These are phyloP conservation scores for Penicillium sp. DNA, from an alignment of 2,329 filamentous ascomycete species.

Conservation along the genomic window DNA sequence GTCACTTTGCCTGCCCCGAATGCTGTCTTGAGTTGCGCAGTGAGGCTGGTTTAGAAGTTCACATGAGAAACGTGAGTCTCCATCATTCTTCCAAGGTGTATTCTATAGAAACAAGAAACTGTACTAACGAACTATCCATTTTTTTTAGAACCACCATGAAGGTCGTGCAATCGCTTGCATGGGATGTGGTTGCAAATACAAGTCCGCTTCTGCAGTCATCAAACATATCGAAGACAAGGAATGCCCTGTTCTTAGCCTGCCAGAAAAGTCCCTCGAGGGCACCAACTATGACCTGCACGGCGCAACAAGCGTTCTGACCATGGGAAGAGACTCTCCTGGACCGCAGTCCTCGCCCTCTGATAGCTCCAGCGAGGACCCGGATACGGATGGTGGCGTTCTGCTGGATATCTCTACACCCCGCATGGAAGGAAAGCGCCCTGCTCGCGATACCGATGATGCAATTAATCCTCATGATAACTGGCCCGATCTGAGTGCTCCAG, in stretches of 20 bases:
- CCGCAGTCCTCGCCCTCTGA: no score
- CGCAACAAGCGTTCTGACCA: background rate
- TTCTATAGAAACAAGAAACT: background rate
- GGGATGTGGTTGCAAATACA: conserved; percentile 50
- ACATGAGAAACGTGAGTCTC: conserved; percentile 51
- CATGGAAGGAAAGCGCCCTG: background rate
- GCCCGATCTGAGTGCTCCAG: background rate
- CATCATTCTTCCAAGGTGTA: background rate
- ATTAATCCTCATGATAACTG: background rate
- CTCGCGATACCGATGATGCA: background rate
- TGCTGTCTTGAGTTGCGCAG: conserved; percentile 59
- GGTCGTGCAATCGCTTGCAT: conserved; percentile 53
- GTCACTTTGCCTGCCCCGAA: conserved; percentile 56
- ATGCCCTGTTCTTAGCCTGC: conserved; percentile 47
- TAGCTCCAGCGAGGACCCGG: conserved; percentile 48
- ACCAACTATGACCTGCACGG: background rate
- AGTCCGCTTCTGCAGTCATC: conserved; percentile 51
- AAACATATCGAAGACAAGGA: conserved; percentile 56
- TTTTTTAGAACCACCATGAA: conserved; percentile 48
- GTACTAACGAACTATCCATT: background rate
- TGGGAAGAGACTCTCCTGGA: background rate
- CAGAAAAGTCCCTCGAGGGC: conserved; percentile 39
- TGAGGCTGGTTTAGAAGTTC: conserved; percentile 51
- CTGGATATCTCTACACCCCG: background rate
- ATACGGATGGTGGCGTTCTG: conserved; percentile 34